These are phyloP conservation scores for Claviceps arundinis DNA, from an alignment of 2,329 filamentous ascomycete genomes.

Conservation along the genomic window DNA sequence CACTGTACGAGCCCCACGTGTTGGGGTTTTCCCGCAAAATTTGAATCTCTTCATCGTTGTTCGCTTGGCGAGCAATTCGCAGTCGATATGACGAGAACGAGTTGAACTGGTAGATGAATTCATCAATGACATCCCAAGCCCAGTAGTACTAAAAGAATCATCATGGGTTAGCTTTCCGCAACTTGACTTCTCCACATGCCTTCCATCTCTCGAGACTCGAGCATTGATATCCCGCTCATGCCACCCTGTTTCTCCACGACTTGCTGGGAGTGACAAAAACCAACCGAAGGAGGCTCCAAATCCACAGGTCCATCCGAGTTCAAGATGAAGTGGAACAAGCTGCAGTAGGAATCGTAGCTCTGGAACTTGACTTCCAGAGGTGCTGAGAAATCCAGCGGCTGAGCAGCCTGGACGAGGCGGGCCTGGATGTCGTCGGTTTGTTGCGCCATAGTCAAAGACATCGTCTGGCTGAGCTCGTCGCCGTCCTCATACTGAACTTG, in stretches of 20 bases:
- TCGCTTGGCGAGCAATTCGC: slow-evolving; percentile 67
- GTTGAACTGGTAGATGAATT: slow-evolving; percentile 99
- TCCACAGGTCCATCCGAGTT: slow-evolving; percentile 99
- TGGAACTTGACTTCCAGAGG: slow-evolving; percentile 94
- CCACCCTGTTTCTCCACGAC: not conserved
- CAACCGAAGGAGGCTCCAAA: slow-evolving; percentile 86
- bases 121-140: slow-evolving; percentile 99
- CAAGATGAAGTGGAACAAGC: slow-evolving; percentile 95
- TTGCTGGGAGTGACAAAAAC: slow-evolving; percentile 16
- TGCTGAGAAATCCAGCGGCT: slow-evolving; percentile 90
- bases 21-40: slow-evolving; percentile 93
- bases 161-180: not conserved
- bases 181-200: not conserved
- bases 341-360: slow-evolving; percentile 99
- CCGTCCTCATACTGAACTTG: slow-evolving; percentile 89
- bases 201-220: not conserved
- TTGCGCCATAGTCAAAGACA: slow-evolving; percentile 53
- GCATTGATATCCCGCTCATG: no score
- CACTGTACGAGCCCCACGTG: slow-evolving; percentile 98
- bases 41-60: slow-evolving; percentile 85
- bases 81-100: slow-evolving; percentile 96
- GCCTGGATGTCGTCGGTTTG: slow-evolving; percentile 87
- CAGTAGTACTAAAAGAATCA: slow-evolving; percentile 66
- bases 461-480: slow-evolving; percentile 64
- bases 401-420: slow-evolving; percentile 79